A percentile compares a stretch with the other conserved stretches of the same genome.
Evolutionary conservation across 345 rosid species (phyloP).

Genomic region (Syzygium grande): DNA sequence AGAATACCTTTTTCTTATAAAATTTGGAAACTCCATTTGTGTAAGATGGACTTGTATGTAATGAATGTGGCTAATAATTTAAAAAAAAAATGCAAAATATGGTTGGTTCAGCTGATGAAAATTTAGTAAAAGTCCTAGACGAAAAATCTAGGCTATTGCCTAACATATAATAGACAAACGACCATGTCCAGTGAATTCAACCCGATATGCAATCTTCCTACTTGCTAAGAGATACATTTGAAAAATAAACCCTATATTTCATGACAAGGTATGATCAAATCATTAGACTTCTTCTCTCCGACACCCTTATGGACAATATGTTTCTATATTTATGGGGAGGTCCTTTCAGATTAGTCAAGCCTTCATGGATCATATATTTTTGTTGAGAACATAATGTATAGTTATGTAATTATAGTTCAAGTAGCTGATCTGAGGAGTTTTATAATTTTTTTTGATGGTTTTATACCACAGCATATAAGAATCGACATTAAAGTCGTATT

Average conservation of each 20-base stretch:
- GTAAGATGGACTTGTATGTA: background rate
- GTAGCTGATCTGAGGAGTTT: background rate
- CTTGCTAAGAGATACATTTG: background rate
- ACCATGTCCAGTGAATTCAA: background rate
- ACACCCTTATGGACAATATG: background rate
- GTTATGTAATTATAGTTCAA: background rate
- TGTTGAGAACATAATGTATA: background rate
- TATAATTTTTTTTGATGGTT: background rate
- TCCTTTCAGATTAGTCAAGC: background rate
- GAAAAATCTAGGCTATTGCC: background rate
- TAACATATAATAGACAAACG: background rate
- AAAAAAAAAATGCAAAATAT: background rate
- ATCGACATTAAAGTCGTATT: background rate
- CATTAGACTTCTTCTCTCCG: no score
- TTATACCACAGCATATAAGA: background rate
- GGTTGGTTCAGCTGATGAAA: background rate
- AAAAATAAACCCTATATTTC: background rate
- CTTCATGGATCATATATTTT: background rate
- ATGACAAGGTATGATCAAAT: no score
- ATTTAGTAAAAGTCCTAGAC: background rate
- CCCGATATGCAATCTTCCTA: background rate
- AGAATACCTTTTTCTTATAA: background rate
- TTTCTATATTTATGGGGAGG: background rate
- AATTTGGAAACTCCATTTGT: background rate
- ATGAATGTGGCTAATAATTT: background rate